phyloP scores from a whole-genome alignment of 768 basidiomycete genomes.

The Tricholoma hemisulphureum region DNA sequence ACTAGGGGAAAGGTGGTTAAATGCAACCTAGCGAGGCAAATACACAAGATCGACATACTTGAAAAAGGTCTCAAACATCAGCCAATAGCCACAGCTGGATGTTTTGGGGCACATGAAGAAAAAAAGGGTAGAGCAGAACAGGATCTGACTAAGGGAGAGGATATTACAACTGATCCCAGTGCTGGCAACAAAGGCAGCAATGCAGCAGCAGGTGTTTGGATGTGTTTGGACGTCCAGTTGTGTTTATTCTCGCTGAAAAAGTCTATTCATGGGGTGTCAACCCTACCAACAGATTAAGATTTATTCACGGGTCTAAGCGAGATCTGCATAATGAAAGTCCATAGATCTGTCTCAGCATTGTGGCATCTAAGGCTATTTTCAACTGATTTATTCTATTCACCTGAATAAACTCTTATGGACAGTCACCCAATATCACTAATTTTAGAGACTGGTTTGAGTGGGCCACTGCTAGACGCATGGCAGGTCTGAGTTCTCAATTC shows the following conservation, averaged over 20 bases:
- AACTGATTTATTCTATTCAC: neutral
- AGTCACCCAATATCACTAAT: neutral
- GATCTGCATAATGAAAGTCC: neutral
- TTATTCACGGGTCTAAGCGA: neutral
- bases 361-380: neutral
- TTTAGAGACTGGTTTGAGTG: too few species aligned
- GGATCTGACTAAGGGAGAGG: neutral
- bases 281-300: conserved; percentile 1
- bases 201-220: neutral
- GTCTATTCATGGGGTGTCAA: neutral
- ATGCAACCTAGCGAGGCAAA: neutral
- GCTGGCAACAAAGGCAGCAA: neutral
- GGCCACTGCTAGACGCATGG: too few species aligned
- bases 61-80: neutral
- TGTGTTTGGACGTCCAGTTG: neutral
- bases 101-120: neutral
- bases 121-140: neutral
- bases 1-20: neutral
- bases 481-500: too few species aligned
- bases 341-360: neutral
- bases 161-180: neutral
- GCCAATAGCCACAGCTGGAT: neutral
- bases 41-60: neutral
- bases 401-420: neutral
- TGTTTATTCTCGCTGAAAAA: neutral